These are phyloP conservation scores for Dioscorea zingiberensis DNA, from an alignment of 106 monocot species.

Conservation along the genomic window DNA sequence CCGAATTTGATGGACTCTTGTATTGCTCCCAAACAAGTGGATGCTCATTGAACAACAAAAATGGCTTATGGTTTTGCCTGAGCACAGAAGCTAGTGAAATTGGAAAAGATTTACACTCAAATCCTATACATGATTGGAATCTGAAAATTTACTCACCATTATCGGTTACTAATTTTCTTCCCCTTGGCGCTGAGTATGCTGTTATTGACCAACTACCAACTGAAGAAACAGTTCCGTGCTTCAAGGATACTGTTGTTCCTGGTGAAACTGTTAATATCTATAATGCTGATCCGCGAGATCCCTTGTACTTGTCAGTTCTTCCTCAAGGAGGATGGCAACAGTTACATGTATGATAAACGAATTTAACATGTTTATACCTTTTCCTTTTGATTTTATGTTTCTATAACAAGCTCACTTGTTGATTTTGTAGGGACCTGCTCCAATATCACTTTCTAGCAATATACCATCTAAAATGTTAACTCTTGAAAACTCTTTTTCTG, in stretches of 20 bases:
- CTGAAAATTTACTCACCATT: constrained; percentile 64
- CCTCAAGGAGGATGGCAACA: constrained; percentile 75
- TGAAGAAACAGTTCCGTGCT: constrained; percentile 30
- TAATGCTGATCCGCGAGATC: constrained; percentile 61
- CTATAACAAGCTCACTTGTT: not conserved
- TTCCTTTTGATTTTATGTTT: not conserved
- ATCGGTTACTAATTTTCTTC: constrained; percentile 74
- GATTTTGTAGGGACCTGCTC: constrained; percentile 62
- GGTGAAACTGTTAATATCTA: constrained; percentile 70
- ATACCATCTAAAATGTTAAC: constrained; percentile 48
- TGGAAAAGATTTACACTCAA: constrained; percentile 79
- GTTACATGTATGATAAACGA: constrained; percentile 43
- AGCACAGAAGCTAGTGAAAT: constrained; percentile 71
- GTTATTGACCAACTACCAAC: constrained; percentile 31
- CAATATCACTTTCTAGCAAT: constrained; percentile 54
- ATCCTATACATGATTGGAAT: constrained; percentile 96
- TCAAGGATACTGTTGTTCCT: constrained; percentile 40
- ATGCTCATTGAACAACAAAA: constrained; percentile 23
- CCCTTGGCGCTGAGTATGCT: constrained; percentile 62
- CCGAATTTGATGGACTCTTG: constrained; percentile 57
- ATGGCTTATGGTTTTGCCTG: constrained; percentile 80
- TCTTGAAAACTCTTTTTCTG: constrained; percentile 63
- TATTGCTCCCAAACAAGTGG: constrained; percentile 44
- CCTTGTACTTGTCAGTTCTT: constrained; percentile 71
- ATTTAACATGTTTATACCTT: not conserved